phyloP scores from a whole-genome alignment of 2,329 filamentous ascomycete genomes.

The Ampelomyces quisqualis region DNA sequence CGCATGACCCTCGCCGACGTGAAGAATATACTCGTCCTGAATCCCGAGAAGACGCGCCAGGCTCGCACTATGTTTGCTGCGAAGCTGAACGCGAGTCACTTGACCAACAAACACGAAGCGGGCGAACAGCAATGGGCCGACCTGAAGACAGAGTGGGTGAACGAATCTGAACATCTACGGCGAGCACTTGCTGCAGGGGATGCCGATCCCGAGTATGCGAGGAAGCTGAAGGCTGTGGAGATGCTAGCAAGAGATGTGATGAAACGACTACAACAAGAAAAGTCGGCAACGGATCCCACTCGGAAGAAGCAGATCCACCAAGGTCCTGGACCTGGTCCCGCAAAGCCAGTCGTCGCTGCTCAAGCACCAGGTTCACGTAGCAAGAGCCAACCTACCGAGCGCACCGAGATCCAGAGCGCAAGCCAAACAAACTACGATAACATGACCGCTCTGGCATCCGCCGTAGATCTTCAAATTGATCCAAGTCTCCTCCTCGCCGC shows the following conservation, averaged over 20 bases:
- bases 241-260: constrained; percentile 73
- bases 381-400: constrained; percentile 34
- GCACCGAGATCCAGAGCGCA: constrained; percentile 2
- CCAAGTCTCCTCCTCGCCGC: constrained; percentile 62
- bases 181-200: constrained; percentile 55
- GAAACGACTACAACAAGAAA: constrained; percentile 72
- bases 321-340: constrained; percentile 48
- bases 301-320: constrained; percentile 45
- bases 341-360: constrained; percentile 28
- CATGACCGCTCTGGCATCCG: constrained; percentile 28
- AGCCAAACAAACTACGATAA: constrained; percentile 15
- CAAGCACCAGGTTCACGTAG: constrained; percentile 19
- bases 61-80: constrained; percentile 67
- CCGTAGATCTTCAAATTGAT: constrained; percentile 62
- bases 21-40: constrained; percentile 69
- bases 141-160: constrained; percentile 68
- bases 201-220: constrained; percentile 54
- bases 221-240: constrained; percentile 67
- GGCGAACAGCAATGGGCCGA: constrained; percentile 70
- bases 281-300: constrained; percentile 56
- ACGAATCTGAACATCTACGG: constrained; percentile 57
- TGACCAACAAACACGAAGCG: constrained; percentile 72
- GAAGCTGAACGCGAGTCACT: constrained; percentile 64
- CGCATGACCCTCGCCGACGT: constrained; percentile 73
- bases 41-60: constrained; percentile 66